Evolutionary conservation across 2,329 filamentous ascomycete species (phyloP).

Genomic region (Fonsecaea nubica): DNA sequence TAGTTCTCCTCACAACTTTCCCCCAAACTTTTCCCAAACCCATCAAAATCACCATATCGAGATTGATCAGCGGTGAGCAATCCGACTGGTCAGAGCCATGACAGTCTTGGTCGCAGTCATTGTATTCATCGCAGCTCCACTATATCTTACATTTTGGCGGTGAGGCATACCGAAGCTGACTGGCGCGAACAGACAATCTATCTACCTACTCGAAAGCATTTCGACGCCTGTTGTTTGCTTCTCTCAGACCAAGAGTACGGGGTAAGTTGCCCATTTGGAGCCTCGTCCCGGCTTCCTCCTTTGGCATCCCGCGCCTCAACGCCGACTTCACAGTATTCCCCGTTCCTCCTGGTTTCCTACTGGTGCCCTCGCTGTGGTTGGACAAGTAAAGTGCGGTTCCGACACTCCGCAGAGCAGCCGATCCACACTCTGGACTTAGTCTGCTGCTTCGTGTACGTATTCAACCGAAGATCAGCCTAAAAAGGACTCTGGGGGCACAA

Average conservation of each 20-base stretch:
- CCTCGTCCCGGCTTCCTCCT: background rate
- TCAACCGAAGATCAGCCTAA: conserved; percentile 9
- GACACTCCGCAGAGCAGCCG: conserved; percentile 15
- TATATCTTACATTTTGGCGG: background rate
- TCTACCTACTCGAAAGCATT: background rate
- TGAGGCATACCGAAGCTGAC: background rate
- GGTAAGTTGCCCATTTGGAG: background rate
- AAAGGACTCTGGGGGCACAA: background rate
- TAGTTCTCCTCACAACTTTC: background rate
- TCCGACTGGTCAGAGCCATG: background rate
- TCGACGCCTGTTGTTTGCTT: background rate
- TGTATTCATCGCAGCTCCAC: background rate
- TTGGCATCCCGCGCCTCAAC: background rate
- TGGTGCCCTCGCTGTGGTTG: conserved; percentile 1
- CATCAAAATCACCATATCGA: background rate
- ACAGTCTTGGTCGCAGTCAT: background rate
- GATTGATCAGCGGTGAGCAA: background rate
- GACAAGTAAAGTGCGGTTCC: conserved; percentile 7
- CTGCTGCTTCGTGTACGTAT: background rate
- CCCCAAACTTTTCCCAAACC: background rate
- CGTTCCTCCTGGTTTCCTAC: too few species aligned
- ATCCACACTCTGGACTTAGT: background rate
- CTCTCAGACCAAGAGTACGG: background rate
- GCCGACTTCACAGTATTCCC: background rate
- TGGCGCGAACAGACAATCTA: background rate